These are phyloP conservation scores for Blumeria hordei DNA, from an alignment of 2,329 filamentous ascomycete genomes.

Conservation along the genomic window DNA sequence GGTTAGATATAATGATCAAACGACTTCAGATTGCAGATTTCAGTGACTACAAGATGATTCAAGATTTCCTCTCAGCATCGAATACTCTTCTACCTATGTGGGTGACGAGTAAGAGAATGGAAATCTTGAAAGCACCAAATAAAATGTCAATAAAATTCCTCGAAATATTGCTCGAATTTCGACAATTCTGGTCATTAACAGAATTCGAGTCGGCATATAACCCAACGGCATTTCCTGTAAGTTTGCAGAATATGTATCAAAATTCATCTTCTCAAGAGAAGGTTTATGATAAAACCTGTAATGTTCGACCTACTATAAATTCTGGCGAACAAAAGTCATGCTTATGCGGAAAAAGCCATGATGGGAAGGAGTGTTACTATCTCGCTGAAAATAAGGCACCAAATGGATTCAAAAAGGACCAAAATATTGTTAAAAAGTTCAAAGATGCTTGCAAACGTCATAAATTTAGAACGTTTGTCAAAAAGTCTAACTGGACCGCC, in stretches of 20 bases:
- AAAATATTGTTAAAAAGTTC: neutral
- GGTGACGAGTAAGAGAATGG: neutral
- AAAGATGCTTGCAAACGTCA: neutral
- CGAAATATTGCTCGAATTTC: neutral
- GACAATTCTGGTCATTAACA: conserved; percentile 1
- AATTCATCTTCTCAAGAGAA: neutral
- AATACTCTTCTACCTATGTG: neutral
- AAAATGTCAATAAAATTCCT: neutral
- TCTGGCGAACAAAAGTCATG: neutral
- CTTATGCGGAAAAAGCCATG: neutral
- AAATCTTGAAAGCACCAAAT: neutral
- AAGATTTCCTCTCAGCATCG: neutral
- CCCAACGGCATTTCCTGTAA: neutral
- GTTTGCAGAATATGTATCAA: neutral
- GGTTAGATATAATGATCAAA: neutral
- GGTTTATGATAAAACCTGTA: neutral
- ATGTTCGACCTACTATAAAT: neutral
- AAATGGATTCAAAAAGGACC: neutral
- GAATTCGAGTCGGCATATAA: neutral
- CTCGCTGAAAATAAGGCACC: neutral
- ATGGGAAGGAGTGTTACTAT: neutral
- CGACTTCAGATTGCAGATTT: neutral
- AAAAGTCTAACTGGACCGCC: neutral
- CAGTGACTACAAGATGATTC: neutral
- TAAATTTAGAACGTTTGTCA: neutral